Percentiles rank a stretch among this genome's conserved stretches.
Evolutionary conservation across 139 green algal species (phyloP).

Genomic region (Nannochloris sp.): DNA sequence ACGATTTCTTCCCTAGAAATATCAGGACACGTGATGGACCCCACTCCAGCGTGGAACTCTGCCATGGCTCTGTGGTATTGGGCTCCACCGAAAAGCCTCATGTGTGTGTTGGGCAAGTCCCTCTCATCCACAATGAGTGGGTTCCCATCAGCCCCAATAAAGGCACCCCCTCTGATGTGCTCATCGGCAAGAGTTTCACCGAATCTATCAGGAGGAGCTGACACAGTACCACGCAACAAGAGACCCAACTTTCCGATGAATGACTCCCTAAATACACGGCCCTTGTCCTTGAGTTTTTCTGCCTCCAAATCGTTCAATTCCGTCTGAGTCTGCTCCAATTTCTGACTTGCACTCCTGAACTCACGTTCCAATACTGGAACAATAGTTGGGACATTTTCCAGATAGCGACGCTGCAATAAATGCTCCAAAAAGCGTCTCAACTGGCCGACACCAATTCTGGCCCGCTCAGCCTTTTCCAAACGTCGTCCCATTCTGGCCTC

Average conservation of each 20-base stretch:
- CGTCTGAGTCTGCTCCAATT: constrained; percentile 44
- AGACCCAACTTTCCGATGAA: constrained; percentile 74
- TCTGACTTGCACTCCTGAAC: constrained; percentile 45
- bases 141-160: constrained; percentile 54
- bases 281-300: constrained; percentile 66
- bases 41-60: constrained; percentile 67
- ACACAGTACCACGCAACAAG: constrained; percentile 73
- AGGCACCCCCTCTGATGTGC: constrained; percentile 76
- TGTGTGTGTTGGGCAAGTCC: constrained; percentile 74
- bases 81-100: constrained; percentile 90
- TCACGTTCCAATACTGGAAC: constrained; percentile 86
- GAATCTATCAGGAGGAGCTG: constrained; percentile 69
- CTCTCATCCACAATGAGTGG: constrained; percentile 24
- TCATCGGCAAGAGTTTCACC: constrained; percentile 93
- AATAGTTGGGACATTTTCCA: constrained; percentile 85
- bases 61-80: constrained; percentile 92
- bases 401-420: constrained; percentile 81
- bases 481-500: constrained; percentile 46
- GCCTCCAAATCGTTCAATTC: constrained; percentile 55
- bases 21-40: constrained; percentile 57
- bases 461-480: constrained; percentile 56
- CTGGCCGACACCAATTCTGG: constrained; percentile 70
- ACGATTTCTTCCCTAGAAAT: constrained; percentile 85
- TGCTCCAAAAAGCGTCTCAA: constrained; percentile 85
- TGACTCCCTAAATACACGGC: constrained; percentile 63